Evolutionary conservation across 2,329 filamentous ascomycete genomes (phyloP).

Genomic region (Elsinoe necatrix): DNA sequence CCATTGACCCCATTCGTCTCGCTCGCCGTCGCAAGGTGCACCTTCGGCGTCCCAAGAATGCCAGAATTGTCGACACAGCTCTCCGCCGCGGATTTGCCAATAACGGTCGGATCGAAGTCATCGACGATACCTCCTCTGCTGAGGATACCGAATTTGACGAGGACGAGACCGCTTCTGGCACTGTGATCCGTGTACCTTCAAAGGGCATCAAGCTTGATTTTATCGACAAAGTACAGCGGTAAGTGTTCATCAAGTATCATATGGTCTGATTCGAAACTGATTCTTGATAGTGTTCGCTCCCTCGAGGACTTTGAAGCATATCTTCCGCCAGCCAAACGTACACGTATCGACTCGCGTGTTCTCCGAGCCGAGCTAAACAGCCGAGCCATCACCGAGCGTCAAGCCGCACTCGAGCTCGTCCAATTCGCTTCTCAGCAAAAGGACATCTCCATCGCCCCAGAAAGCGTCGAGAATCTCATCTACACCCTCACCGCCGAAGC

Average conservation of each 20-base stretch:
- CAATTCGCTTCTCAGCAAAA: conserved; percentile 46
- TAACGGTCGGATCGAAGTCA: conserved; percentile 41
- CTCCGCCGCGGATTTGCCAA: conserved; percentile 53
- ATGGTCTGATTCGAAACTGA: conserved; percentile 21
- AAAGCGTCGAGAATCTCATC: conserved; percentile 45
- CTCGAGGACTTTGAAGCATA: conserved; percentile 1
- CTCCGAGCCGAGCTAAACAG: conserved; percentile 34
- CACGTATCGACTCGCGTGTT: conserved; percentile 3
- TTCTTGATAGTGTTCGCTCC: neutral
- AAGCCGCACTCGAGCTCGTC: conserved; percentile 56
- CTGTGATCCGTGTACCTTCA: conserved; percentile 37
- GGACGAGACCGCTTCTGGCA: conserved; percentile 31
- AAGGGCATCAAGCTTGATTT: conserved; percentile 48
- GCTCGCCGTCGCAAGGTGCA: conserved; percentile 30
- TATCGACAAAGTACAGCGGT: conserved; percentile 52
- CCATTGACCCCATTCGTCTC: conserved; percentile 38
- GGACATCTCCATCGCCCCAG: conserved; percentile 40
- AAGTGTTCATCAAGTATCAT: conserved; percentile 18
- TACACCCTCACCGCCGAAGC: conserved; percentile 49
- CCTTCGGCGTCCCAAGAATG: conserved; percentile 44
- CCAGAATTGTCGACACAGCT: conserved; percentile 39
- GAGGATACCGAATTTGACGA: conserved; percentile 40
- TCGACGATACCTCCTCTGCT: conserved; percentile 35
- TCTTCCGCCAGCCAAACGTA: conserved; percentile 4
- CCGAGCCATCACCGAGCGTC: conserved; percentile 52